Evolutionary conservation across 192 early-diverging fungal species (phyloP), one percentile per base, ranked within the genome.

Genomic region (Linnemannia hyalina): DNA sequence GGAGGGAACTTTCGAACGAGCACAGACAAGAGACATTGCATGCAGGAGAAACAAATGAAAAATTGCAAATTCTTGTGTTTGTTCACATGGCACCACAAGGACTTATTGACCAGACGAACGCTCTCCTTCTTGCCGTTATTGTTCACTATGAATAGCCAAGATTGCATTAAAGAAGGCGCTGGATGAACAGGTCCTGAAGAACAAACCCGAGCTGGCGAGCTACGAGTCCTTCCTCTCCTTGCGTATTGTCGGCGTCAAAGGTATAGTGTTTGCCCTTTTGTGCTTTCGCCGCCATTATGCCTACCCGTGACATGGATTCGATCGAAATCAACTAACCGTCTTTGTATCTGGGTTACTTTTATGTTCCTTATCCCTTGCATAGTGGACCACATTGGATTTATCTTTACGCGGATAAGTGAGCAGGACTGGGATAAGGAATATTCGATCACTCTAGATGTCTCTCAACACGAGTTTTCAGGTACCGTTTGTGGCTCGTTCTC

Each of bases 341-440:
- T 65, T 10, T 32, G 26, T 32, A 9, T 65, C 26, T 29, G 26
- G 26, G 26, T 32, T 11, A 32, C 13, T 35, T n/a, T 29, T 65
- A 65, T 65, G n/a, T 16, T 29, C 13, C 32, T 32, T n/a, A 11
- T 3, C 32, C 49, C 70, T 55, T 69, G 29, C 68, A 46, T 78
- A 87, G 89, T 80, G 52, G 91, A 94, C 54, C 74, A 91, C 23
- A 90, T 96, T 74, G 89, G 88, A 22, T 95, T 95, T 86, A 85
- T 91, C 3, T 96, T 94, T 71, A 94, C 94, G 6, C 89, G 91
- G 68, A 93, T 96, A 47, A 91, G 90, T 69, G 81, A 92, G 20
- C 78, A 86, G 10, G 91, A 95, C 35, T 88, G 91, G 84, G 80
- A 86, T 2, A 70, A 60, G 26, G 84, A 91, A 70, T 94, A 89